Evolutionary conservation across 768 basidiomycete genomes (phyloP).

Genomic region (Mycena galopus): DNA sequence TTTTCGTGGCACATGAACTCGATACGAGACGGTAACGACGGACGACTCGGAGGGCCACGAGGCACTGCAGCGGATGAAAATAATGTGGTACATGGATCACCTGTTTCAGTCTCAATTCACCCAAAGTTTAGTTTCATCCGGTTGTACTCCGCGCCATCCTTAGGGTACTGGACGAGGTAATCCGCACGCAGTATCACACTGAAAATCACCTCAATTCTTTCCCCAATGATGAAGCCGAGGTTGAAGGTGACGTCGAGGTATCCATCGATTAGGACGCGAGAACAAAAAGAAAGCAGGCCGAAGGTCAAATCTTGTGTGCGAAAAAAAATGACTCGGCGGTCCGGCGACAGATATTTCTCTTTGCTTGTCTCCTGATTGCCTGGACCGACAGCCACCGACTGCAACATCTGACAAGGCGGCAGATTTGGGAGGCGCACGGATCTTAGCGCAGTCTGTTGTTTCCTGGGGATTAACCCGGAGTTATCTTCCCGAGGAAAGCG

Average conservation of each 20-base stretch:
- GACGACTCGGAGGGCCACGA: no score
- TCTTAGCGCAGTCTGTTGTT: slow-evolving; percentile 14
- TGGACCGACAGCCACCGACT: slow-evolving; percentile 9
- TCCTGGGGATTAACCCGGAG: slow-evolving; percentile 15
- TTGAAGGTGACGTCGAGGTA: slow-evolving; percentile 1
- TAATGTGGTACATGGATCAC: slow-evolving; percentile 2
- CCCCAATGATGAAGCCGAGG: slow-evolving; percentile 15
- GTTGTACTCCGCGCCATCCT: slow-evolving; percentile 10
- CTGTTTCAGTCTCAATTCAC: slow-evolving; percentile 20
- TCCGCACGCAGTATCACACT: slow-evolving; percentile 17
- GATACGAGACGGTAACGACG: no score
- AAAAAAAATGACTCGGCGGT: slow-evolving; percentile 13
- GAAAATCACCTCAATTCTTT: slow-evolving; percentile 16
- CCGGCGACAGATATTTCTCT: slow-evolving; percentile 7
- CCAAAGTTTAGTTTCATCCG: slow-evolving; percentile 13
- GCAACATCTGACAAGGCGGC: slow-evolving; percentile 17
- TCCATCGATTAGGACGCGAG: slow-evolving; percentile 13
- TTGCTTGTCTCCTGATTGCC: slow-evolving; percentile 13
- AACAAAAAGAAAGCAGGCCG: slow-evolving; percentile 1
- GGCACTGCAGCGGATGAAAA: neutral
- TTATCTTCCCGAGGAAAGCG: slow-evolving; percentile 21
- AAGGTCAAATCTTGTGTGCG: neutral
- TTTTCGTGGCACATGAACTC: no score
- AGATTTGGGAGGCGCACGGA: slow-evolving; percentile 2
- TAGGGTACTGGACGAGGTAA: slow-evolving; percentile 15